These are phyloP conservation scores for Ustilago sp. DNA, from an alignment of 1,284 basidiomycete species.

Conservation along the genomic window DNA sequence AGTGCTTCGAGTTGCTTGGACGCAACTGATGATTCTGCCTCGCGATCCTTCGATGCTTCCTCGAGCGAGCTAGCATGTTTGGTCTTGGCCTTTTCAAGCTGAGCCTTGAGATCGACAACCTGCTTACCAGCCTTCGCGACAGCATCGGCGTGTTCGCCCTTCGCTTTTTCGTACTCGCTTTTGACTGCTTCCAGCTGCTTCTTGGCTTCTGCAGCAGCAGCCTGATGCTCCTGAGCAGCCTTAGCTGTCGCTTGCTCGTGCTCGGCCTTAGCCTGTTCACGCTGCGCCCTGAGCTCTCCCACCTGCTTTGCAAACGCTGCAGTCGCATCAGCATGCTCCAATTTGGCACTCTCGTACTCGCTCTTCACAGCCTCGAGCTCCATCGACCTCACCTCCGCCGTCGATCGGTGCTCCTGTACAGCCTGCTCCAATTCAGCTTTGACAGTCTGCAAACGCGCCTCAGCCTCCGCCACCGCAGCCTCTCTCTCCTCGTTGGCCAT, in stretches of 20 bases:
- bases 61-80: slow-evolving; percentile 13
- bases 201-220: slow-evolving; percentile 6
- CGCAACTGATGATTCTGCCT: neutral
- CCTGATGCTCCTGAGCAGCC: slow-evolving; percentile 12
- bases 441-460: slow-evolving; percentile 17
- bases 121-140: slow-evolving; percentile 9
- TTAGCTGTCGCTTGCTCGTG: neutral
- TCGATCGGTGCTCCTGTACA: slow-evolving; percentile 16
- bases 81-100: slow-evolving; percentile 28
- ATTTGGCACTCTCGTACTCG: slow-evolving; percentile 13
- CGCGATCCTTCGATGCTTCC: slow-evolving; percentile 8
- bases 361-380: slow-evolving; percentile 18
- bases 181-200: slow-evolving; percentile 10
- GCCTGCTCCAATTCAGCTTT: slow-evolving; percentile 21
- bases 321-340: slow-evolving; percentile 1
- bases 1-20: slow-evolving; percentile 14
- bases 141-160: slow-evolving; percentile 21
- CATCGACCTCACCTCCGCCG: slow-evolving; percentile 2
- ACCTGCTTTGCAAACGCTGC: slow-evolving; percentile 5
- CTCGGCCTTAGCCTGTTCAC: slow-evolving; percentile 7
- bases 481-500: slow-evolving; percentile 13
- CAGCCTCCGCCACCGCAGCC: slow-evolving; percentile 6
- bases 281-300: slow-evolving; percentile 12
- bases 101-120: slow-evolving; percentile 14
- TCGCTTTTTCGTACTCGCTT: slow-evolving; percentile 26